Percentiles rank a stretch among this genome's conserved stretches.
These are phyloP conservation scores for Phytophthora ohioensis DNA, from an alignment of 352 stramenopile species.

Conservation along the genomic window DNA sequence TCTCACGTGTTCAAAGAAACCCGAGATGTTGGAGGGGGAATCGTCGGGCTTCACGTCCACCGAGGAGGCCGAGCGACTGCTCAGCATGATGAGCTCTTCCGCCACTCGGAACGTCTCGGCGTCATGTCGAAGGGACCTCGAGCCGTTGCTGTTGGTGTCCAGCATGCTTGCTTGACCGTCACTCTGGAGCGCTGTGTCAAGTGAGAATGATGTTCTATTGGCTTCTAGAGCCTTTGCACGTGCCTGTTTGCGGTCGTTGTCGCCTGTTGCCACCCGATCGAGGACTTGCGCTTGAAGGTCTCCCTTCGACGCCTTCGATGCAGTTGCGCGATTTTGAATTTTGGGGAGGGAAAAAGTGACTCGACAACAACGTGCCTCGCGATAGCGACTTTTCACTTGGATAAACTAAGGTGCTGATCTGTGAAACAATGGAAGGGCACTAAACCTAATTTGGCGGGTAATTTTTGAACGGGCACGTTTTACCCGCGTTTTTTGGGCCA, in stretches of 20 bases:
- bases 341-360: constrained; percentile 21
- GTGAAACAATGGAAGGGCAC: constrained; percentile 1
- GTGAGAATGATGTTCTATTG: constrained; percentile 1
- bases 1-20: constrained; percentile 45
- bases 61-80: constrained; percentile 30
- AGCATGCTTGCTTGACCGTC: constrained; percentile 32
- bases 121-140: constrained; percentile 47
- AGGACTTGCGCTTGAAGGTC: constrained; percentile 40
- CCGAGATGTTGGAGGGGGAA: constrained; percentile 50
- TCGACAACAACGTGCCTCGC: constrained; percentile 12
- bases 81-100: constrained; percentile 83
- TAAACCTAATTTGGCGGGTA: constrained; percentile 11
- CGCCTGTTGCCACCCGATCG: neutral
- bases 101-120: constrained; percentile 81
- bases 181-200: neutral
- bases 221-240: neutral
- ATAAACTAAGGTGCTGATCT: neutral
- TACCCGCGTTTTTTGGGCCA: constrained; percentile 35
- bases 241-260: no score
- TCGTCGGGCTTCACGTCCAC: constrained; percentile 20
- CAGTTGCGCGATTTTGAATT: constrained; percentile 48
- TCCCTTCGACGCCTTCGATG: constrained; percentile 57
- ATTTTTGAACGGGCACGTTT: constrained; percentile 11
- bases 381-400: constrained; percentile 7
- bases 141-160: constrained; percentile 30